A percentile compares a stretch with the other conserved stretches of the same genome.
phyloP scores from a whole-genome alignment of 2,329 filamentous ascomycete species.

The Fusarium subglutinans region DNA sequence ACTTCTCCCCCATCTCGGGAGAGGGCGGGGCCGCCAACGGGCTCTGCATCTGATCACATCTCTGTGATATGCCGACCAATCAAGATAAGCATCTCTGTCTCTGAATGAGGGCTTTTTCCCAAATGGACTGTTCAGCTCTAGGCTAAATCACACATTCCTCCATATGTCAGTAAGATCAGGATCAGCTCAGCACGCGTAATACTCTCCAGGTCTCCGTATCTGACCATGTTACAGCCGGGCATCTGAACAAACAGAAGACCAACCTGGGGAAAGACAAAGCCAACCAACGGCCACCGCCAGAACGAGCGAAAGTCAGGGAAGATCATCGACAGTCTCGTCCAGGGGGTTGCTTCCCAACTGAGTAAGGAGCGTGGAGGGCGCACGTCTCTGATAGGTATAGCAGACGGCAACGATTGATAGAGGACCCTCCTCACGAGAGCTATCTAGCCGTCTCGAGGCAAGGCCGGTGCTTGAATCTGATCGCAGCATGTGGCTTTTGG shows the following conservation, averaged over 20 bases:
- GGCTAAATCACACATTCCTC: constrained; percentile 9
- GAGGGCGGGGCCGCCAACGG: constrained; percentile 31
- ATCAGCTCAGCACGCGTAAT: constrained; percentile 10
- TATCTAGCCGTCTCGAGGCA: constrained; percentile 33
- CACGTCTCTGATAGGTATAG: constrained; percentile 37
- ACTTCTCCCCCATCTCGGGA: constrained; percentile 22
- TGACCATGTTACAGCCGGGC: constrained; percentile 19
- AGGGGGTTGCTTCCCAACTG: constrained; percentile 23
- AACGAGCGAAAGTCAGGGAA: constrained; percentile 33
- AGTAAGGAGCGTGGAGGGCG: constrained; percentile 13
- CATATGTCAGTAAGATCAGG: constrained; percentile 13
- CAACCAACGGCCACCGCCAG: constrained; percentile 23
- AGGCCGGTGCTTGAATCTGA: constrained; percentile 40
- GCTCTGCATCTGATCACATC: constrained; percentile 37
- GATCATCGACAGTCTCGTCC: constrained; percentile 25
- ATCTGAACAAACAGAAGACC: constrained; percentile 17
- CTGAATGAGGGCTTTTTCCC: constrained; percentile 28
- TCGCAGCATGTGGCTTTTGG: constrained; percentile 42
- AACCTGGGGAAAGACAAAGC: constrained; percentile 23
- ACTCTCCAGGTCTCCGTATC: constrained; percentile 14
- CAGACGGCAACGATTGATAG: constrained; percentile 36
- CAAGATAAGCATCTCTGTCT: constrained; percentile 8
- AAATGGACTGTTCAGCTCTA: constrained; percentile 13
- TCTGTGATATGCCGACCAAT: constrained; percentile 20
- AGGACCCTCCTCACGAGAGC: constrained; percentile 21